Base-by-base conservation (phyloP, 169 alveolate genomes). In the Plasmodium chabaudi region DNA sequence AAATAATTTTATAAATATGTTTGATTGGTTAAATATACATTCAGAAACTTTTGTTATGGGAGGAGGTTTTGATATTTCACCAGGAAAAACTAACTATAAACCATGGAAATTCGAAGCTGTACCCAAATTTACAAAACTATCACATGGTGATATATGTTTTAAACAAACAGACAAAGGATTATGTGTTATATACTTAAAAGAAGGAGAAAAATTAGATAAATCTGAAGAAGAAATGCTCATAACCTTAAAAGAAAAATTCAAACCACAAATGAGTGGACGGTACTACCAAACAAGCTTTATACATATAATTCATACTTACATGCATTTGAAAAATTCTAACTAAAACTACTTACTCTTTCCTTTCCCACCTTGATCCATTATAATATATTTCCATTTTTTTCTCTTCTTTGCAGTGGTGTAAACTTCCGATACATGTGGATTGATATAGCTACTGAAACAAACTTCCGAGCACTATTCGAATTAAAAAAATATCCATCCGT, bases 11-110 rank as follows among this genome's bases (percentile, higher is more conserved):
- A 86, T 91, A 59, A 93, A 91, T 34, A 92, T 98, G 91, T 97
- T 96, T 74, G 99, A 98, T 72, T 98, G 98, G 97, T 96, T 98
- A 10, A 98, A 98, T 87, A 96, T 98, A 15, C 96, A 96, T 89
- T 93, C 98, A 49, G 99, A 98, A 87, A 97, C 99, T 5, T 98
- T 98, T 95, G 98, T 97, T 25, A 94, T 96, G 65, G 99, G 99
- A 47, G 98, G 99, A 9, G 98, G 98, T 27, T 94, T 95, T 77
- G 95, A 97, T 23, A 96, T 93, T 34, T 77, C 88, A 27, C 94
- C 93, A 44, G 96, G 91, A 39, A 94, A 92, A 42, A 77, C 95
- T 0, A 95, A 94, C 1, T 64, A 97, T 2, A 97, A 97, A 87
- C 96, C 99, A 1, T 97, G 94, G 97, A 90, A 90, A 39, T 74